These are phyloP conservation scores for Penicillium sp. DNA, from an alignment of 2,329 filamentous ascomycete species.

Conservation along the genomic window DNA sequence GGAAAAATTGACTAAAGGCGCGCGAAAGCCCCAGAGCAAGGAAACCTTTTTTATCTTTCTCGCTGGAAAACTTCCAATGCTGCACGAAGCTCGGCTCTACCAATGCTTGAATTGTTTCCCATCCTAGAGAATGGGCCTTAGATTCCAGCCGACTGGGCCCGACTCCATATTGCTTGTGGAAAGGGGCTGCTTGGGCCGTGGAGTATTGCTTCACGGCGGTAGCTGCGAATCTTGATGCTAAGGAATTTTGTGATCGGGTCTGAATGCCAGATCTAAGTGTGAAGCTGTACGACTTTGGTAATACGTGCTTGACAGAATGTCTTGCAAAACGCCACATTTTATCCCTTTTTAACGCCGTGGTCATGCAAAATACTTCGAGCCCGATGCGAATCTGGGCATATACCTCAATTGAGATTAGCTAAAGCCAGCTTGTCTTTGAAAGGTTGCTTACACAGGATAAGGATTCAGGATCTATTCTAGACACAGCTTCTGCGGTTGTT, in stretches of 20 bases:
- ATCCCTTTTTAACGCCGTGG: not conserved
- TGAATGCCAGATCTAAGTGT: not conserved
- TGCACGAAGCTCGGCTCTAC: conserved; percentile 18
- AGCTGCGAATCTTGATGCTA: not conserved
- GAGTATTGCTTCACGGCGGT: conserved; percentile 1
- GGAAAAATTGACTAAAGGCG: conserved; percentile 17
- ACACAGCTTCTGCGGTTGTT: not conserved
- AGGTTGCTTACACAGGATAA: not conserved
- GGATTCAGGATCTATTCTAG: not conserved
- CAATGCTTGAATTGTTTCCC: conserved; percentile 13
- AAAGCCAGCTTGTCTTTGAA: not conserved
- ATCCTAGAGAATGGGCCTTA: conserved; percentile 14
- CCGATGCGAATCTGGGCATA: not conserved
- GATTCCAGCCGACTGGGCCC: conserved; percentile 10
- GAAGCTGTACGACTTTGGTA: not conserved
- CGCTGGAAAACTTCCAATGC: conserved; percentile 16
- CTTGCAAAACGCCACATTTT: not conserved
- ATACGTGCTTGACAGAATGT: not conserved
- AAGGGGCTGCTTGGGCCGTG: conserved; percentile 1
- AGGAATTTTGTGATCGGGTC: not conserved
- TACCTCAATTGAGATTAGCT: not conserved
- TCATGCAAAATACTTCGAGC: not conserved
- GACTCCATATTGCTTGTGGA: not conserved
- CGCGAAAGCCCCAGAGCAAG: conserved; percentile 16
- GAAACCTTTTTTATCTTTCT: conserved; percentile 15